These are phyloP conservation scores for Phytophthora aleatoria DNA, from an alignment of 352 stramenopile genomes.

Conservation along the genomic window DNA sequence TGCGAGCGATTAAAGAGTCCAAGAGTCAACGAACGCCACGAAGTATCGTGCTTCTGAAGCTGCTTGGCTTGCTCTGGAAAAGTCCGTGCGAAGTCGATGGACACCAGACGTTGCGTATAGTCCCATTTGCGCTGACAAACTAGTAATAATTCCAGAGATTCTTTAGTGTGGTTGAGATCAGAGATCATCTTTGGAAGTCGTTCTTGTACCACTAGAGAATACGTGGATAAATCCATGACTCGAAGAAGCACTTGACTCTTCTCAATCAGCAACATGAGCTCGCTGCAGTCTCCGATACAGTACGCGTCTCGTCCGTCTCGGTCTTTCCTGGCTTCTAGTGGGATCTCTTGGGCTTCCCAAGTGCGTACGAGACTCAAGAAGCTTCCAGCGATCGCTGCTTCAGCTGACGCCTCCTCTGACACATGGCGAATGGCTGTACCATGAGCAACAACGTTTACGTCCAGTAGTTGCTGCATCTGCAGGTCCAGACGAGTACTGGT, in stretches of 20 bases:
- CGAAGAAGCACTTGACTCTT: slow-evolving; percentile 75
- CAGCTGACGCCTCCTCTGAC: slow-evolving; percentile 69
- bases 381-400: slow-evolving; percentile 62
- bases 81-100: slow-evolving; percentile 58
- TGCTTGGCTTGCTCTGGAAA: slow-evolving; percentile 67
- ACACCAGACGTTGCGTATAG: slow-evolving; percentile 63
- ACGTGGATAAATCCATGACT: slow-evolving; percentile 77
- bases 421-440: slow-evolving; percentile 60
- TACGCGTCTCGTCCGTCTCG: slow-evolving; percentile 61
- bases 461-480: slow-evolving; percentile 54
- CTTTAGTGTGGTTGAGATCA: slow-evolving; percentile 54
- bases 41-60: slow-evolving; percentile 54
- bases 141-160: slow-evolving; percentile 57
- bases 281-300: slow-evolving; percentile 58
- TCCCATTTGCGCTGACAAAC: slow-evolving; percentile 74
- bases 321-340: slow-evolving; percentile 51
- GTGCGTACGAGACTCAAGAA: slow-evolving; percentile 61
- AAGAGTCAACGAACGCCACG: slow-evolving; percentile 59
- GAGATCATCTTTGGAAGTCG: slow-evolving; percentile 50
- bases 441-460: slow-evolving; percentile 47
- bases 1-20: slow-evolving; percentile 50
- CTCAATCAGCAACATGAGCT: slow-evolving; percentile 63
- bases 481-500: slow-evolving; percentile 34
- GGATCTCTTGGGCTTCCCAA: slow-evolving; percentile 68
- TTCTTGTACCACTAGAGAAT: slow-evolving; percentile 57